These are phyloP conservation scores for Talaromyces funiculosus DNA, from an alignment of 2,329 filamentous ascomycete species.

Conservation along the genomic window DNA sequence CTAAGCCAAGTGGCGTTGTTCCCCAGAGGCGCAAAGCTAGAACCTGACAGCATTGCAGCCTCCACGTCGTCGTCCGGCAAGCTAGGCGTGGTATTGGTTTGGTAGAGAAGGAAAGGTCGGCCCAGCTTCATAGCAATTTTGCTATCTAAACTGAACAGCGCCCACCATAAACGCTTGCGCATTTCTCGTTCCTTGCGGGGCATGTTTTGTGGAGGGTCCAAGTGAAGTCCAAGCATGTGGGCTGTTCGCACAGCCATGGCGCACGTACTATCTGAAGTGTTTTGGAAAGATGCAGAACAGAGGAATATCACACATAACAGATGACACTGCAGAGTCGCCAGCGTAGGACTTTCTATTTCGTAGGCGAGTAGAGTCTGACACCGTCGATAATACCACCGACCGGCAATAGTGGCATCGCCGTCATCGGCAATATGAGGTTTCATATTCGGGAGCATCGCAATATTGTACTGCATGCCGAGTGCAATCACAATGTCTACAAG, in stretches of 20 bases:
- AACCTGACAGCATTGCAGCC: constrained; percentile 25
- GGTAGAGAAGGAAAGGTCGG: constrained; percentile 37
- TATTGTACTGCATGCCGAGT: constrained; percentile 47
- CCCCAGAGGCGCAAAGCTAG: constrained; percentile 28
- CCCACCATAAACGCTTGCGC: constrained; percentile 51
- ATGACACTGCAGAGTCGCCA: constrained; percentile 47
- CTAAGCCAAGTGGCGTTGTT: constrained; percentile 39
- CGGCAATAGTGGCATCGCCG: constrained; percentile 39
- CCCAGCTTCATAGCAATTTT: constrained; percentile 46
- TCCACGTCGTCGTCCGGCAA: constrained; percentile 35
- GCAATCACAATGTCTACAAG: constrained; percentile 51
- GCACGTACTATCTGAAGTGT: constrained; percentile 41
- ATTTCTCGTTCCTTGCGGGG: constrained; percentile 37
- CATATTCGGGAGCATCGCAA: constrained; percentile 13
- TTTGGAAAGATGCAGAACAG: constrained; percentile 45
- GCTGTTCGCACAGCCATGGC: constrained; percentile 43
- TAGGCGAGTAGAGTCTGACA: constrained; percentile 40
- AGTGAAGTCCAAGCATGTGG: constrained; percentile 46
- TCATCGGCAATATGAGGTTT: constrained; percentile 17
- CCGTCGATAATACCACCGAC: constrained; percentile 45
- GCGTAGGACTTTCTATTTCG: constrained; percentile 47
- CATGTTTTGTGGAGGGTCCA: constrained; percentile 38
- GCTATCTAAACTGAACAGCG: constrained; percentile 45
- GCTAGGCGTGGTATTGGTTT: constrained; percentile 30
- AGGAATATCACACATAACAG: constrained; percentile 44